Evolutionary conservation across 257 asterid genomes (phyloP), one percentile per base, ranked within the genome.

Genomic region (Nicotiana obtusifolia): DNA sequence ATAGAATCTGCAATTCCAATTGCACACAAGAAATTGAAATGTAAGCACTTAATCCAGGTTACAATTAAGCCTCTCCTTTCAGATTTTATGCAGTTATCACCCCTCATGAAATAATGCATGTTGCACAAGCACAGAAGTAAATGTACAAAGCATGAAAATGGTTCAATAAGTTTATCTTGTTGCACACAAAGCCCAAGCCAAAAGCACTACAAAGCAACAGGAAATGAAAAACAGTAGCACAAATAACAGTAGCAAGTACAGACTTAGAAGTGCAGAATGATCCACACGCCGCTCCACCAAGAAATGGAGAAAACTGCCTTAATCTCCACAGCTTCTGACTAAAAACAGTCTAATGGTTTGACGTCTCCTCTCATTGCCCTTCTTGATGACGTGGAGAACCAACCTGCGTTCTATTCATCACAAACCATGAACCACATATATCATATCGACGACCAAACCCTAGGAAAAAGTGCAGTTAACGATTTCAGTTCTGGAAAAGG

Each of bases 401-500:
- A 64, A 64, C 73, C 22, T 65, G 24, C 44, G 14, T 5, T 65
- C 47, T 30, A 28, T 65, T 5, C 7, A 19, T 65, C 47, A 65
- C 17, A 28, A 65, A 65, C 73, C 73, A 65, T 7, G 22, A 65
- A 65, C 47, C 6, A 37, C 47, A 7, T 65, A 30, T 15, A 65
- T 5, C 47, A 30, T 3, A 65, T 13, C 13, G 49, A 65, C 2
- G 13, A 65, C 6, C 47, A 65, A 64, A 3, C 22, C 22, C 1
- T 30, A 17, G 69, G 52, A 79, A 69, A 26, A 64, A 71, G 80
- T 52, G 57, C 20, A 44, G 81, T 66, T 83, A 41, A 69, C 75
- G 60, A 65, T 76, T 84, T 67, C 82, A 81, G 28, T 71, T 83
- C 83, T 30, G 66, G 82, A 62, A 79, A 60, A 87, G 77, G 41